A percentile compares a stretch with the other conserved stretches of the same genome.
phyloP scores from a whole-genome alignment of 139 green algal genomes.

The Auxenochlorella pyrenoidosa region DNA sequence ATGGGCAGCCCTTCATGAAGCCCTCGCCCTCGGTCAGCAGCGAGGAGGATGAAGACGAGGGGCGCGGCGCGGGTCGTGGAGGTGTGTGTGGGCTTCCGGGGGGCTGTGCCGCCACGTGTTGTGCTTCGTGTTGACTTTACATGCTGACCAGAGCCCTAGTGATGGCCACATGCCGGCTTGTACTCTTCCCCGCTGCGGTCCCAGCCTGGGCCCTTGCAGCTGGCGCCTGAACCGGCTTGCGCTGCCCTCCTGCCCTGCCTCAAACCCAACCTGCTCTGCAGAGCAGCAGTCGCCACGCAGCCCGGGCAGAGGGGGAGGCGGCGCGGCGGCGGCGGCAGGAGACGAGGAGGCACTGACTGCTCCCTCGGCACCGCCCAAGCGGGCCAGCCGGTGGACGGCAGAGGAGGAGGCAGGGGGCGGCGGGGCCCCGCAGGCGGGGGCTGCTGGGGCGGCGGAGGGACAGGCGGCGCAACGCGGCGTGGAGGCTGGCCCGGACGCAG shows the following conservation, averaged over 20 bases:
- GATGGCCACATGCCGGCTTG: no score
- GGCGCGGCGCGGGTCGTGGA: background rate
- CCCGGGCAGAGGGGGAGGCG: background rate
- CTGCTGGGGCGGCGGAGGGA: background rate
- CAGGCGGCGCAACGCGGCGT: background rate
- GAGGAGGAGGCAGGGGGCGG: background rate
- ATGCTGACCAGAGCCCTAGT: no score
- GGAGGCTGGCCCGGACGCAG: background rate
- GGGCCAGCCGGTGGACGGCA: background rate
- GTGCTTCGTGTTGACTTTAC: no score
- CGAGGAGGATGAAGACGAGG: background rate
- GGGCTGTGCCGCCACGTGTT: no score
- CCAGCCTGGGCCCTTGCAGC: no score
- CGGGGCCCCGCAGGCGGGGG: background rate
- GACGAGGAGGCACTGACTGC: background rate
- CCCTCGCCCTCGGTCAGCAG: slow-evolving; percentile 56
- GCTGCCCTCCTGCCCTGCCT: no score
- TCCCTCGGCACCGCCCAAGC: slow-evolving; percentile 14
- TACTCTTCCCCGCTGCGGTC: no score
- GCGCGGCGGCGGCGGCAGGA: background rate
- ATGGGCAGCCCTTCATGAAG: slow-evolving; percentile 51
- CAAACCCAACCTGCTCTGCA: no score
- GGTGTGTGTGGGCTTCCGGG: background rate
- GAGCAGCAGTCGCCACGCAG: background rate
- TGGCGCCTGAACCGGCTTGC: no score